phyloP scores from a whole-genome alignment of 192 early-diverging fungal genomes.

The Backusella sp. region DNA sequence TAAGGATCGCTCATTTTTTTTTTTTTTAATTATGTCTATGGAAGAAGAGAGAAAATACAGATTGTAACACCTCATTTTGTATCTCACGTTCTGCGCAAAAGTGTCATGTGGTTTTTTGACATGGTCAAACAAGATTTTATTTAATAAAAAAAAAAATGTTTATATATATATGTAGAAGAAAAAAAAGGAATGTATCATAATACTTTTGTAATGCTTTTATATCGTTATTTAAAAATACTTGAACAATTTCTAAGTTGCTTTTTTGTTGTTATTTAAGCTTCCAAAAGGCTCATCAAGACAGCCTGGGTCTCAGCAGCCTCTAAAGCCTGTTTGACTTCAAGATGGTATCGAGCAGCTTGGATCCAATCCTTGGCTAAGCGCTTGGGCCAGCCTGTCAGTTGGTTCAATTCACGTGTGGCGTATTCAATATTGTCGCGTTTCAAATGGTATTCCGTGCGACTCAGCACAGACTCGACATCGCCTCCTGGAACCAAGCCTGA shows the following conservation, averaged over 20 bases:
- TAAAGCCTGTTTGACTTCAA: conserved; percentile 85
- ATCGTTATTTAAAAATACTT: background rate
- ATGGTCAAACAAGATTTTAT: background rate
- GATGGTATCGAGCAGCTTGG: conserved; percentile 64
- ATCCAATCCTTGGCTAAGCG: conserved; percentile 87
- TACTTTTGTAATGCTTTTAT: background rate
- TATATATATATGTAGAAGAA: no score
- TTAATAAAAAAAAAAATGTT: background rate
- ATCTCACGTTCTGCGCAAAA: background rate
- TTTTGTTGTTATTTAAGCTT: background rate
- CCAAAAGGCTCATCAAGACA: conserved; percentile 2
- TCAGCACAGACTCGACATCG: conserved; percentile 79
- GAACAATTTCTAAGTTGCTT: background rate
- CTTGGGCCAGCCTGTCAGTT: conserved; percentile 87
- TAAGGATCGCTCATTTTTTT: conserved; percentile 8
- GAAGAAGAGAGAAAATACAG: background rate
- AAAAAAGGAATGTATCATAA: conserved; percentile 1
- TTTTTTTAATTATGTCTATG: background rate
- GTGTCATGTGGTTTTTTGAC: background rate
- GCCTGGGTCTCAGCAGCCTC: conserved; percentile 44
- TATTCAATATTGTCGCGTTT: conserved; percentile 71
- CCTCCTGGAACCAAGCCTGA: conserved; percentile 76
- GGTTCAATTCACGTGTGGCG: conserved; percentile 86
- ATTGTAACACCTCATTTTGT: background rate
- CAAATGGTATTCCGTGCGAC: conserved; percentile 72